Conservation (phyloP, 768 basidiomycete species). For the Neoboletus magnificus region DNA sequence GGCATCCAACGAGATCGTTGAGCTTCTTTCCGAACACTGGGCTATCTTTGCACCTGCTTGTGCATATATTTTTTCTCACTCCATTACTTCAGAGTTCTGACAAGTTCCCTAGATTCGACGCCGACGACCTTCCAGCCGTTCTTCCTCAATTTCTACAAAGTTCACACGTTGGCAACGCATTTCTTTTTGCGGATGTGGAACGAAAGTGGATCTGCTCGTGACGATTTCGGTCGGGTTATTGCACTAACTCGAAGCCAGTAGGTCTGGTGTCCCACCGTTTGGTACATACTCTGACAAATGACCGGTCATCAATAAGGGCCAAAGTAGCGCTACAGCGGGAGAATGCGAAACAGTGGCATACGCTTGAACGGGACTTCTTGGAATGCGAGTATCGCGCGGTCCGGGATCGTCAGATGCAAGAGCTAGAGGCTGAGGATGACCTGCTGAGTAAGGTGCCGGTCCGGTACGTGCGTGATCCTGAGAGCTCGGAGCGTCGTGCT, state of each 20-base stretch:
- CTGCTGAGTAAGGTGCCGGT: slow-evolving; percentile 81
- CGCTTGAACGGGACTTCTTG: slow-evolving; percentile 76
- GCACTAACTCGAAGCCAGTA: slow-evolving; percentile 83
- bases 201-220: slow-evolving; percentile 74
- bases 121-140: slow-evolving; percentile 83
- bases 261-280: slow-evolving; percentile 29
- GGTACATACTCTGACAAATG: slow-evolving; percentile 4
- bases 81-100: background rate
- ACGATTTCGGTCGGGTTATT: slow-evolving; percentile 76
- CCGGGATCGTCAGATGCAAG: slow-evolving; percentile 85
- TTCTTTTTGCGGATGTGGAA: slow-evolving; percentile 95
- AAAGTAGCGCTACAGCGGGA: slow-evolving; percentile 74
- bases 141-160: slow-evolving; percentile 79
- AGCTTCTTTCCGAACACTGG: slow-evolving; percentile 82
- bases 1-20: slow-evolving; percentile 84
- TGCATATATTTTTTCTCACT: slow-evolving; percentile 35
- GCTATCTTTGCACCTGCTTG: slow-evolving; percentile 83
- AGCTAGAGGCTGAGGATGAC: slow-evolving; percentile 86
- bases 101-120: slow-evolving; percentile 52
- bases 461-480: slow-evolving; percentile 47
- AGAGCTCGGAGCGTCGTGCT: background rate
- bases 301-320: slow-evolving; percentile 45
- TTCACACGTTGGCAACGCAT: slow-evolving; percentile 75
- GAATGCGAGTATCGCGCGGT: slow-evolving; percentile 84
- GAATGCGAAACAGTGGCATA: slow-evolving; percentile 75